Percentiles rank a stretch among this genome's conserved stretches.
phyloP scores from a whole-genome alignment of 2,329 filamentous ascomycete species.

The Gaeumannomyces tritici region DNA sequence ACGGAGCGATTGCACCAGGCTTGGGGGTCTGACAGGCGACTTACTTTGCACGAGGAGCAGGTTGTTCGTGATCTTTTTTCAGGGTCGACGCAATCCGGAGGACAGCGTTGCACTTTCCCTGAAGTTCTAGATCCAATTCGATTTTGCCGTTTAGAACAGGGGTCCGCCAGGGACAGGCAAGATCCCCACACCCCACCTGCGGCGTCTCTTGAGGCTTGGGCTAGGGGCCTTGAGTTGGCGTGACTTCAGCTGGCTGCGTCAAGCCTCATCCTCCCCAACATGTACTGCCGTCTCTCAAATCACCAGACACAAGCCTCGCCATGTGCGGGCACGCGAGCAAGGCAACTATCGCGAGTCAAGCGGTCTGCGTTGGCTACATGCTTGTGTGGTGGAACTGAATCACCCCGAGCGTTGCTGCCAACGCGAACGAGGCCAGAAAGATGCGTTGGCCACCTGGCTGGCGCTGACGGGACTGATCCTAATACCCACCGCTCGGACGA shows the following conservation, averaged over 20 bases:
- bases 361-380: background rate
- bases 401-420: background rate
- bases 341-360: background rate
- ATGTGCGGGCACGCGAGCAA: background rate
- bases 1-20: no score
- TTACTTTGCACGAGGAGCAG: background rate
- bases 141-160: background rate
- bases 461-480: background rate
- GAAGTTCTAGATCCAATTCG: background rate
- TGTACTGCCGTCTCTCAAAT: no score
- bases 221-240: no score
- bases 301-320: no score
- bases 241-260: no score
- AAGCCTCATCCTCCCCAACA: no score
- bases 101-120: conserved; percentile 3
- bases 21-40: background rate
- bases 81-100: background rate
- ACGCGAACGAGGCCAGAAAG: background rate
- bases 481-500: background rate
- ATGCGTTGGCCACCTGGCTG: background rate
- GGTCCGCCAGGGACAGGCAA: background rate
- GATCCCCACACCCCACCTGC: background rate
- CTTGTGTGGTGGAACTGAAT: background rate
- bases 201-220: no score
- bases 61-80: background rate